phyloP scores from a whole-genome alignment of 2,329 filamentous ascomycete genomes.

The Phaeoacremonium minimum region DNA sequence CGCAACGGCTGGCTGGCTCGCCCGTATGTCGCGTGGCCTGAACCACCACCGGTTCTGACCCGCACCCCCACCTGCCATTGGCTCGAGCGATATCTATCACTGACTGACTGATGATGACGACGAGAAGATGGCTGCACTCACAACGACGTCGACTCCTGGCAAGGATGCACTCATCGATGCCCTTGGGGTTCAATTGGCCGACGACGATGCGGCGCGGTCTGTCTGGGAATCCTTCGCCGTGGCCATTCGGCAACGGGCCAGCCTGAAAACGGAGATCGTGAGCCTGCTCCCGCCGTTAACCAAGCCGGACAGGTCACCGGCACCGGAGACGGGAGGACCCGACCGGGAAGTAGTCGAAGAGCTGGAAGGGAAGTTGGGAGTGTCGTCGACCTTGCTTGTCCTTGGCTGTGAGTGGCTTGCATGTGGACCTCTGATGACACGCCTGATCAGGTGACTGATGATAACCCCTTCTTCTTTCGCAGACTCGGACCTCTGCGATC shows the following conservation, averaged over 20 bases:
- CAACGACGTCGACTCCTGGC: neutral
- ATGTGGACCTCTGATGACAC: neutral
- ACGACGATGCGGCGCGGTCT: neutral
- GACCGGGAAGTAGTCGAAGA: conserved; percentile 2
- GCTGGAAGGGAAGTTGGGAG: conserved; percentile 6
- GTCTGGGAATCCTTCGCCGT: neutral
- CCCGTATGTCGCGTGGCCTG: too few relatives aligned
- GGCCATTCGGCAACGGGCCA: neutral
- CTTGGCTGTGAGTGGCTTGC: conserved; percentile 9
- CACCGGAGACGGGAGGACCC: neutral
- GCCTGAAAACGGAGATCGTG: neutral
- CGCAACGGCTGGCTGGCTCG: too few relatives aligned
- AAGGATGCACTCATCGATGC: neutral
- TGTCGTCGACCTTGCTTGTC: conserved; percentile 9
- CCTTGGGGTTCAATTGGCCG: neutral
- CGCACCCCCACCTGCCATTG: too few relatives aligned
- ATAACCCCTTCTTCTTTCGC: neutral
- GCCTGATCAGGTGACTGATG: neutral
- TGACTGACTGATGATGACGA: too few relatives aligned
- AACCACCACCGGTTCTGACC: too few relatives aligned
- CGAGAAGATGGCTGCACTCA: neutral
- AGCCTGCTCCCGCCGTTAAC: neutral
- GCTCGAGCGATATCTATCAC: too few relatives aligned
- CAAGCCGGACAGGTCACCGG: neutral
- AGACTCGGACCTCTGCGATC: conserved; percentile 11